Evolutionary conservation across 2,329 filamentous ascomycete species (phyloP).

Genomic region (Diaporthe citriasiana): DNA sequence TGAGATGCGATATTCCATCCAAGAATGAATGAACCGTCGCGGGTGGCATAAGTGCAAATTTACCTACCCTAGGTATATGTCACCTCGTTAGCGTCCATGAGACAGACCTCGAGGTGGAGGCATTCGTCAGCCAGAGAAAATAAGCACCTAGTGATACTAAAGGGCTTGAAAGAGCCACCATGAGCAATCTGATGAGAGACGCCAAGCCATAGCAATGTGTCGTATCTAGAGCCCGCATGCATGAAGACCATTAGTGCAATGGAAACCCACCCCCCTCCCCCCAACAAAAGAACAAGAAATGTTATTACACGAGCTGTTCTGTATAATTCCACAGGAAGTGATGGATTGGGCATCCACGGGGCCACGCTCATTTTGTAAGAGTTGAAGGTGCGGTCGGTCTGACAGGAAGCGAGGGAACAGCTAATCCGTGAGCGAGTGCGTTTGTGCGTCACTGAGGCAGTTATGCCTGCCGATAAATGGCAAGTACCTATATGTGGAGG

Average conservation of each 20-base stretch:
- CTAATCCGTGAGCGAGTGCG: too few species aligned
- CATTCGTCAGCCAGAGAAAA: background rate
- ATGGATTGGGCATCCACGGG: background rate
- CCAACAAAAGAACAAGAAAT: background rate
- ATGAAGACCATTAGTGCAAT: too few species aligned
- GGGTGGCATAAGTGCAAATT: background rate
- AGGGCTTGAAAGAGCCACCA: background rate
- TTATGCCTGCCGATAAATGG: too few species aligned
- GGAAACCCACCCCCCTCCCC: background rate
- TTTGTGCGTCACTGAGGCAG: too few species aligned
- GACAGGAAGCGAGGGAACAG: too few species aligned
- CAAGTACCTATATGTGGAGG: too few species aligned
- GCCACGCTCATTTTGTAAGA: background rate
- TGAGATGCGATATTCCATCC: background rate
- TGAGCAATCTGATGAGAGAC: background rate
- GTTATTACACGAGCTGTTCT: background rate
- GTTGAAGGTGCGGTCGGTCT: too few species aligned
- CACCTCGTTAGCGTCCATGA: background rate
- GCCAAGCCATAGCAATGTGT: background rate
- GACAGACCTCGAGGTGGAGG: background rate
- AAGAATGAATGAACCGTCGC: background rate
- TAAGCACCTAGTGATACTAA: background rate
- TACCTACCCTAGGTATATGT: too few species aligned
- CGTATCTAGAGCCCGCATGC: background rate
- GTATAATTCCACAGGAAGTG: background rate